Conservation (phyloP, 495 filamentous ascomycete species). For the Chaetomium cochliodes region DNA sequence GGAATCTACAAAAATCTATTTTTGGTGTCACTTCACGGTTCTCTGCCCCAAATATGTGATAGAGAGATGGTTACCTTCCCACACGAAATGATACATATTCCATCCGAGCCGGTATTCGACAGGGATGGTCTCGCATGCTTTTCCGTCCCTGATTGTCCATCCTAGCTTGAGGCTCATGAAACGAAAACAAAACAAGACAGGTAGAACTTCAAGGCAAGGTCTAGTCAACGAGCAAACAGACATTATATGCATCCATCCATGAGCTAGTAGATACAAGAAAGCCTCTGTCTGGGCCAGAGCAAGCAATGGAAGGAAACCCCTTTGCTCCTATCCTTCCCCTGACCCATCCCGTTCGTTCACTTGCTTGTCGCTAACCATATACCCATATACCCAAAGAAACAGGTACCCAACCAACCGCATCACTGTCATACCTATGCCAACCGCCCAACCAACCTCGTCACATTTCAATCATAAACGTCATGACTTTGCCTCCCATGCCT, state of each 20-base stretch:
- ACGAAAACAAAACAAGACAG: not conserved
- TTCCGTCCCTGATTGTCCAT: too few species aligned
- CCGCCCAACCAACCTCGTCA: not conserved
- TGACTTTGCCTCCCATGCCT: not conserved
- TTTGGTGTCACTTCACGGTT: too few species aligned
- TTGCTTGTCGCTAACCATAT: not conserved
- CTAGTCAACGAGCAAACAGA: slow-evolving; percentile 6
- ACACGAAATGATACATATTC: too few species aligned
- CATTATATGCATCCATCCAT: slow-evolving; percentile 14
- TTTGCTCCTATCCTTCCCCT: not conserved
- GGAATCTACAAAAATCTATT: too few species aligned
- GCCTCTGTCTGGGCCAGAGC: slow-evolving; percentile 1
- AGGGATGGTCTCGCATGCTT: too few species aligned
- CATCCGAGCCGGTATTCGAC: too few species aligned
- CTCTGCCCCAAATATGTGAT: too few species aligned
- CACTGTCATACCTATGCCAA: not conserved
- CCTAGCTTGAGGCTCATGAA: too few species aligned
- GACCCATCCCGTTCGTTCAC: not conserved
- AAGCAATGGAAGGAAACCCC: not conserved
- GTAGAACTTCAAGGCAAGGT: not conserved
- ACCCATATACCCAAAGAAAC: not conserved
- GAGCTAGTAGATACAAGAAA: slow-evolving; percentile 12
- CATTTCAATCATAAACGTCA: slow-evolving; percentile 16
- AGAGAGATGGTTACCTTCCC: too few species aligned
- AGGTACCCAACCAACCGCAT: not conserved